A percentile compares a stretch with the other conserved stretches of the same genome.
Evolutionary conservation across 768 basidiomycete genomes (phyloP).

Genomic region (Phlebiopsis gigantea): DNA sequence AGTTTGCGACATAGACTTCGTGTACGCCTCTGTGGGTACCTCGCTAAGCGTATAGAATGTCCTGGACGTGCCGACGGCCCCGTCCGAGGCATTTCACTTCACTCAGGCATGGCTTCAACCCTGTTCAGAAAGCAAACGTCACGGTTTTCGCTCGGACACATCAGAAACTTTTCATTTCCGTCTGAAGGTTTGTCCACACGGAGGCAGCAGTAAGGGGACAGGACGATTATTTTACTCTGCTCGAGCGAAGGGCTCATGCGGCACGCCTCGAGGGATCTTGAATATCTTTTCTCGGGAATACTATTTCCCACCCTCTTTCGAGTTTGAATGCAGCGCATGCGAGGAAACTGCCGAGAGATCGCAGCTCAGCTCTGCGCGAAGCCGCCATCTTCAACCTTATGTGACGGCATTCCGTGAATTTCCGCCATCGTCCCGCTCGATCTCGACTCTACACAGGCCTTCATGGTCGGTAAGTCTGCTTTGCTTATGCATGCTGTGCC

Average conservation of each 20-base stretch:
- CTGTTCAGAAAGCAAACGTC: not conserved
- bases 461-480: not conserved
- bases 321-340: not conserved
- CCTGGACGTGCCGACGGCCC: not conserved
- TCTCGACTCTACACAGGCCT: not conserved
- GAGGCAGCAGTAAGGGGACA: not conserved
- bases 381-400: not conserved
- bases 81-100: not conserved
- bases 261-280: not conserved
- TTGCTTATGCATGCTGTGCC: not conserved
- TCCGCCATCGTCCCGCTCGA: not conserved
- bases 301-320: not conserved
- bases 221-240: not conserved
- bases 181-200: not conserved
- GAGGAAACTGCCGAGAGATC: not conserved
- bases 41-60: not conserved
- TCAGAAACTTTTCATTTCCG: not conserved
- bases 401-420: not conserved
- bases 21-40: not conserved
- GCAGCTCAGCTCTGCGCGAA: not conserved
- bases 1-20: not conserved
- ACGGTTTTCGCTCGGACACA: not conserved
- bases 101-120: not conserved
- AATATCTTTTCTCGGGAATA: not conserved
- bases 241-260: not conserved